phyloP scores from a whole-genome alignment of 805 yeast species.

The Starmerella geochares region DNA sequence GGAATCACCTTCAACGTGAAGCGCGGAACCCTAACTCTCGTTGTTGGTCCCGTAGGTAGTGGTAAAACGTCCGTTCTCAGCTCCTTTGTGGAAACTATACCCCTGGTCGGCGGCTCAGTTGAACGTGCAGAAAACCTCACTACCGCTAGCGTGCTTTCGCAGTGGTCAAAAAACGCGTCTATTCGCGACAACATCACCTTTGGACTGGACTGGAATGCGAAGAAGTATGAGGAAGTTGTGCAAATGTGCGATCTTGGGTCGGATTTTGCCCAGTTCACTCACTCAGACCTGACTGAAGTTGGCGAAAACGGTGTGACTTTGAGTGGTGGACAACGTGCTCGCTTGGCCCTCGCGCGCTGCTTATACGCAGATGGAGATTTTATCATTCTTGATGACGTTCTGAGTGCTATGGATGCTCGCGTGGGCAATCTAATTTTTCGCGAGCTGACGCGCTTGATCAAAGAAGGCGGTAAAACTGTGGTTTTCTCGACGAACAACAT shows the following conservation, averaged over 20 bases:
- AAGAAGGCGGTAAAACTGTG: slow-evolving; percentile 51
- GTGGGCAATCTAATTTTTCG: slow-evolving; percentile 67
- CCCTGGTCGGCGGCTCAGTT: slow-evolving; percentile 44
- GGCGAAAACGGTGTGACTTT: slow-evolving; percentile 82
- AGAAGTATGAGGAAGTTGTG: slow-evolving; percentile 10
- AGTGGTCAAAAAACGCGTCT: slow-evolving; percentile 12
- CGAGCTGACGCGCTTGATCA: slow-evolving; percentile 51
- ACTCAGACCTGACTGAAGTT: slow-evolving; percentile 41
- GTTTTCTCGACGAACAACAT: slow-evolving; percentile 77
- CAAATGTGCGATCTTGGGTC: slow-evolving; percentile 16
- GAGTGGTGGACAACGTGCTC: slow-evolving; percentile 84
- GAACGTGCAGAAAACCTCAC: slow-evolving; percentile 42
- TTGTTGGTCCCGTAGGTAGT: slow-evolving; percentile 70
- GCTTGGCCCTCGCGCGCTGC: slow-evolving; percentile 71
- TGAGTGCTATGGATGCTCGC: slow-evolving; percentile 78
- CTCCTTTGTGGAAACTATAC: slow-evolving; percentile 40
- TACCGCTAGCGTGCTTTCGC: slow-evolving; percentile 12
- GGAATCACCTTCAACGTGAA: slow-evolving; percentile 44
- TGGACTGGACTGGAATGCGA: slow-evolving; percentile 25
- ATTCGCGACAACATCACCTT: slow-evolving; percentile 16
- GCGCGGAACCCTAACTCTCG: slow-evolving; percentile 59
- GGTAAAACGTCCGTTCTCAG: slow-evolving; percentile 65
- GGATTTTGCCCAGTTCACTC: slow-evolving; percentile 13
- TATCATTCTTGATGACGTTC: slow-evolving; percentile 63
- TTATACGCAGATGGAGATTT: slow-evolving; percentile 58